Percentiles rank a stretch among this genome's conserved stretches.
Evolutionary conservation across 371 early-diverging fungal species (phyloP).

Genomic region (Gilbertella persicaria): DNA sequence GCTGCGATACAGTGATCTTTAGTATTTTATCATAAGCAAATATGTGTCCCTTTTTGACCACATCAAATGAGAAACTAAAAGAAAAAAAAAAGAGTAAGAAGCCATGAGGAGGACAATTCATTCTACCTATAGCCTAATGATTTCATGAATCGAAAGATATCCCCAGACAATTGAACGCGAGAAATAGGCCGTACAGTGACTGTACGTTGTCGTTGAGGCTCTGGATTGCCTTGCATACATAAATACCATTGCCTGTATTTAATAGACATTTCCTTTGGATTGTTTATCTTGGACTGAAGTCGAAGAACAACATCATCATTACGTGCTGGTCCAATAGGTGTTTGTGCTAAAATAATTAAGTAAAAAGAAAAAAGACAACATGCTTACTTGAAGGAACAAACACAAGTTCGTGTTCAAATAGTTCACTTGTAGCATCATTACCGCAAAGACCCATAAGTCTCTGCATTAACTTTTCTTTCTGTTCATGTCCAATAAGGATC

Average conservation of each 20-base stretch:
- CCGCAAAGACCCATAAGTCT: constrained; percentile 49
- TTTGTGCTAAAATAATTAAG: constrained; percentile 33
- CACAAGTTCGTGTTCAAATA: constrained; percentile 51
- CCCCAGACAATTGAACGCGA: constrained; percentile 46
- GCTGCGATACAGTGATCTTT: constrained; percentile 39
- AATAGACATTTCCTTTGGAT: constrained; percentile 43
- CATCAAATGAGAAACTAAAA: constrained; percentile 48
- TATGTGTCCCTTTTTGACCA: constrained; percentile 46
- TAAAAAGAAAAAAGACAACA: background rate
- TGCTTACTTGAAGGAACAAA: constrained; percentile 48
- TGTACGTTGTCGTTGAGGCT: constrained; percentile 47
- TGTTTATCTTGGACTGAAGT: constrained; percentile 40
- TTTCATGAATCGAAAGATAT: constrained; percentile 51
- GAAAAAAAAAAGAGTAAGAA: background rate
- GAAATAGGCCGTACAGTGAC: constrained; percentile 50
- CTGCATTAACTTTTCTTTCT: constrained; percentile 40
- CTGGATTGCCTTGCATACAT: constrained; percentile 51
- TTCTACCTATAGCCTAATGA: constrained; percentile 47
- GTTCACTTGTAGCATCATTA: constrained; percentile 38
- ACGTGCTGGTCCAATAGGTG: constrained; percentile 50
- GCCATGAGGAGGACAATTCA: background rate
- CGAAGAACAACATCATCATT: constrained; percentile 54
- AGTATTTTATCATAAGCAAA: constrained; percentile 43
- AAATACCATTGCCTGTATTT: constrained; percentile 50
- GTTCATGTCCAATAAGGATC: constrained; percentile 33